Base-by-base conservation (phyloP, 176 grass and related monocot species). In the Avena insularis region DNA sequence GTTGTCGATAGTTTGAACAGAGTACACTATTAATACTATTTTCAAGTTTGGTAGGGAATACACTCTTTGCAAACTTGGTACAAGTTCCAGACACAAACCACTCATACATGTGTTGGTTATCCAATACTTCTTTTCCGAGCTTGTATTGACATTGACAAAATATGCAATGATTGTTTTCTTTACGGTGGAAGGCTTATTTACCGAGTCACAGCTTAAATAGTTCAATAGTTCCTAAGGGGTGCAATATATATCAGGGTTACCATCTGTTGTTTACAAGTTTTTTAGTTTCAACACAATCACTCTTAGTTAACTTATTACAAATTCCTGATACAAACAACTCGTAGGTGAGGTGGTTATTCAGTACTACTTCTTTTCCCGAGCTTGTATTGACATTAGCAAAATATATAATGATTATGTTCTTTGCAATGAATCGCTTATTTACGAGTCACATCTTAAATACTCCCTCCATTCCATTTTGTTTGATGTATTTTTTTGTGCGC, bases 31-130 rank as follows among this genome's bases (percentile, higher is more conserved):
- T 9, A 21, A 35, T 45, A 27, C 3, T 57, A 57, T 60, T 19
- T 70, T 83, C 15, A 79, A 71, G 17, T 27, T 69, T 59, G 23
- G 9, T 83, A 88, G 38, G 13, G 36, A 49, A 79, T 83, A 23
- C 20, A 27, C 53, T 15, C 43, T 71, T 70, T 4, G 19, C 60
- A 50, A 83, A 61, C 14, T 49, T 70, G 36, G 49, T 9, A 72
- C 64, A 48, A 51, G 27, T 36, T 20, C 0, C 19, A 51, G 14
- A 21, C 2, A 36, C 12, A 64, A 43, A 43, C 35, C 19, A 50
- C 56, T 51, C 12, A 6, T 5, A 13, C 12, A 64, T 67, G 23
- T 19, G 20, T 2, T 12, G 17, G 75, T 78, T 85, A 8, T 78
- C 40, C 48, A 60, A 71, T 72, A 43, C 31, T 58, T 72, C 71